These are phyloP conservation scores for Calonectria pseudoturangicola DNA, from an alignment of 2,329 filamentous ascomycete genomes.

Conservation along the genomic window DNA sequence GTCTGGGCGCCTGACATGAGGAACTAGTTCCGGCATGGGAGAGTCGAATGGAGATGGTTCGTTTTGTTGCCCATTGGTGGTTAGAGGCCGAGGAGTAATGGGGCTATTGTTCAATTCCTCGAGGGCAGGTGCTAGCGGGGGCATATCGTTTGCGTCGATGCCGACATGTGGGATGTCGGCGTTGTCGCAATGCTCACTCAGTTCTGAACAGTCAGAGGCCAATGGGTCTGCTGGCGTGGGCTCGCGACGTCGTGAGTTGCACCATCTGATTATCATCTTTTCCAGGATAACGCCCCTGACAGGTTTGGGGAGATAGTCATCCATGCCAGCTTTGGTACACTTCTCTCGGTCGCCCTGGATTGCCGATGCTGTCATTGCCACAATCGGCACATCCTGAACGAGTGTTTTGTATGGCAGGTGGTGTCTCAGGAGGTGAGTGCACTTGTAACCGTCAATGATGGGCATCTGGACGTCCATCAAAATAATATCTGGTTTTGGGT, in stretches of 20 bases:
- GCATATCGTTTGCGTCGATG: constrained; percentile 54
- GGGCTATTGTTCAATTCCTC: constrained; percentile 59
- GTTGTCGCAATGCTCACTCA: constrained; percentile 64
- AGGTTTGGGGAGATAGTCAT: constrained; percentile 84
- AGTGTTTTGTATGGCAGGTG: constrained; percentile 78
- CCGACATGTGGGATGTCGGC: constrained; percentile 64
- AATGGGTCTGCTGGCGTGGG: constrained; percentile 53
- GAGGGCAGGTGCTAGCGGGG: constrained; percentile 37
- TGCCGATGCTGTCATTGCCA: constrained; percentile 88
- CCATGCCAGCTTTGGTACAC: constrained; percentile 84
- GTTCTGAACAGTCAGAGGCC: constrained; percentile 67
- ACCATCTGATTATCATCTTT: constrained; percentile 83
- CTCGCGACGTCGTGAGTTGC: constrained; percentile 59
- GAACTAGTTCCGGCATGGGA: constrained; percentile 57
- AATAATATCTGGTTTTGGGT: constrained; percentile 81
- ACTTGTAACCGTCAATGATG: constrained; percentile 85
- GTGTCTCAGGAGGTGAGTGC: constrained; percentile 83
- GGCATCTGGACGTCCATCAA: constrained; percentile 88
- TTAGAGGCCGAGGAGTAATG: constrained; percentile 64
- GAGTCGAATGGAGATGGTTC: constrained; percentile 67
- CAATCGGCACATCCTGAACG: constrained; percentile 80
- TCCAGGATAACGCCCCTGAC: constrained; percentile 81
- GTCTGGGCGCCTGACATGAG: constrained; percentile 59
- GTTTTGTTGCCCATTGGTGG: constrained; percentile 59
- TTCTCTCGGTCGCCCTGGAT: constrained; percentile 87